Conservation (phyloP, 768 basidiomycete genomes). For the Russula abietina region DNA sequence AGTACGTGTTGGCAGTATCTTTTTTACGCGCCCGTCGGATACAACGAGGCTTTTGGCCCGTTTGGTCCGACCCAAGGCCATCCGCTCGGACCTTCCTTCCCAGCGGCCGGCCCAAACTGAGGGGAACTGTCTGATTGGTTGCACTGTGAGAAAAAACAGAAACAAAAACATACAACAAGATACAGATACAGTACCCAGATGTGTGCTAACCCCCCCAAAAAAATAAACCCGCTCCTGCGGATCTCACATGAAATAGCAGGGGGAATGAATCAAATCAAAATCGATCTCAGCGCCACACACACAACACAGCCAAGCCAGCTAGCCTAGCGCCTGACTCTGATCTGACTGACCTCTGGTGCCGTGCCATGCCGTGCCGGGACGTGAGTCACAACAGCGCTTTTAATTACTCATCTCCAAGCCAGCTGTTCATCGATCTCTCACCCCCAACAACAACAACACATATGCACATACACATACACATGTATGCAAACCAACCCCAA, state of each 20-base stretch:
- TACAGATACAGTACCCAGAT: neutral
- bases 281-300: slow-evolving; percentile 2
- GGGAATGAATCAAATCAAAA: neutral
- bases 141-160: neutral
- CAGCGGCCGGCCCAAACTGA: too few relatives aligned
- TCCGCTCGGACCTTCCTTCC: neutral
- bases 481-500: too few relatives aligned
- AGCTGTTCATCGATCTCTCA: slow-evolving; percentile 5
- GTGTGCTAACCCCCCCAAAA: neutral
- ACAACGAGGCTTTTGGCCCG: slow-evolving; percentile 16
- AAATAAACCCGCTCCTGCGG: neutral
- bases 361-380: too few relatives aligned
- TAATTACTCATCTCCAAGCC: neutral
- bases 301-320: too few relatives aligned
- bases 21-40: slow-evolving; percentile 8
- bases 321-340: neutral
- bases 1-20: slow-evolving; percentile 2
- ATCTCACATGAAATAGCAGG: neutral
- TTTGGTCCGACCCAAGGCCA: neutral
- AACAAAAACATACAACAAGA: too few relatives aligned
- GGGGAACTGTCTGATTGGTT: neutral
- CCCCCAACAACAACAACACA: neutral
- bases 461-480: neutral
- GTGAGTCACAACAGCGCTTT: slow-evolving; percentile 6
- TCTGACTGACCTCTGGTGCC: neutral